Base-by-base conservation (phyloP, 2,329 filamentous ascomycete species). In the Cordyceps cicadae region DNA sequence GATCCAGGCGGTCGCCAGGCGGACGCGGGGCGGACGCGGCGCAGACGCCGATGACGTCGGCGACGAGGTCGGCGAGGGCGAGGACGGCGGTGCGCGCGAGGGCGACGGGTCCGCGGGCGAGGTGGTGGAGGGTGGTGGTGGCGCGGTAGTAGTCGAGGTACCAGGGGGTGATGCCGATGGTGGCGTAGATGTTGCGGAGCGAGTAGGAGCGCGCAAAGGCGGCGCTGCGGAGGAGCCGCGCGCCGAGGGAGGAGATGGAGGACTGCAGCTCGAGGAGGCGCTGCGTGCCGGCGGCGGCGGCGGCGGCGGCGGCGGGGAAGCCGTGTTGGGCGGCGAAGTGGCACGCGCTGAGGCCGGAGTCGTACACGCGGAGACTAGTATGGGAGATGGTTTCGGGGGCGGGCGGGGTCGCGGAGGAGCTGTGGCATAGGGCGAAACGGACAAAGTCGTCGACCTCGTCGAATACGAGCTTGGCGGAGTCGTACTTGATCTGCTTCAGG, bases 371-470 rank as follows among this genome's bases (percentile, higher is more conserved):
- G 9, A 68, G 61, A 3, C 21, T 49, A 26, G 46, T 62, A 32
- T 17, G 26, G 8, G 37, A 17, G 41, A 49, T n/a, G 15, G 56
- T 41, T 9, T 50, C 55, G 3, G 32, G 9, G 7, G 56, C 9
- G 14, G 19, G 12, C 9, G 55, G 21, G 14, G 43, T 9, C 5
- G 41, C 41, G 45, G 32, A 12, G 43, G n/a, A 7, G 32, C 14
- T 24, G 21, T 24, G 29, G 1, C 4, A n/a, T 3, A 26, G 19
- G 8, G 50, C 41, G 9, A 15, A 12, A 11, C 14, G 39, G 6
- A 67, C 53, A 53, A 71, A 68, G 3, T 64, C 53, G 7, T 66
- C 58, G 3, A 67, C 54, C 48, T 73, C 70, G 12, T 69, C 67
- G 15, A 69, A 68, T 19, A 70, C 68, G 3, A 43, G 48, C 8